phyloP scores from a whole-genome alignment of 768 basidiomycete genomes.

The Panus rudis region DNA sequence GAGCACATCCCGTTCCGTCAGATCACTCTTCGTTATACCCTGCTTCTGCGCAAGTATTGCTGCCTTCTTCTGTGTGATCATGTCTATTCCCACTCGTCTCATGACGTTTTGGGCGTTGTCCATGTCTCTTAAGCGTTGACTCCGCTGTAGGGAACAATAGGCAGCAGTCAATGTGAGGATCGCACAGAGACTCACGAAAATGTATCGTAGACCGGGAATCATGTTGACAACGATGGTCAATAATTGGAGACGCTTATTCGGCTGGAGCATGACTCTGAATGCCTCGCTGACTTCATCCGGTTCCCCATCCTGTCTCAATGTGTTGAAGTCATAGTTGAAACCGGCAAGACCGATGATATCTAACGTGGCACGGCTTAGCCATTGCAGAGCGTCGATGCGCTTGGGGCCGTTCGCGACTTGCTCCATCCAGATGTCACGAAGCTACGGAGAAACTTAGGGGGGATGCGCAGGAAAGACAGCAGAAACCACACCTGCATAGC shows the following conservation, averaged over 20 bases:
- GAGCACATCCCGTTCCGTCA: slow-evolving; percentile 46
- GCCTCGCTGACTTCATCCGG: slow-evolving; percentile 27
- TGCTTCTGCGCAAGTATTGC: slow-evolving; percentile 22
- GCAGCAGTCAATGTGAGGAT: background rate
- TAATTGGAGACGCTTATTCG: slow-evolving; percentile 1
- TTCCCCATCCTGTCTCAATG: slow-evolving; percentile 20
- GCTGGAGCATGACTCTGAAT: slow-evolving; percentile 21
- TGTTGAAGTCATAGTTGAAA: slow-evolving; percentile 29
- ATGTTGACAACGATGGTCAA: slow-evolving; percentile 11
- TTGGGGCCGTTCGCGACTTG: slow-evolving; percentile 24
- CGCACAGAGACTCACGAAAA: slow-evolving; percentile 12
- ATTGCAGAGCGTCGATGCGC: slow-evolving; percentile 26
- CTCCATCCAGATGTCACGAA: slow-evolving; percentile 15
- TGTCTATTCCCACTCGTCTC: slow-evolving; percentile 21
- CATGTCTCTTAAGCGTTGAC: background rate
- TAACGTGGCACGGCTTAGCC: slow-evolving; percentile 30
- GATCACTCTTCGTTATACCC: slow-evolving; percentile 23
- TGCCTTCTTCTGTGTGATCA: slow-evolving; percentile 28
- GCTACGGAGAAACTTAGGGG: slow-evolving; percentile 6
- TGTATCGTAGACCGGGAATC: slow-evolving; percentile 18
- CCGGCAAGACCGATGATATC: slow-evolving; percentile 38
- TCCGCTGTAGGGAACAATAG: background rate
- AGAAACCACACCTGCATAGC: slow-evolving; percentile 34
- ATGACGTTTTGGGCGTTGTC: slow-evolving; percentile 13
- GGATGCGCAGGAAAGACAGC: background rate